Evolutionary conservation across 1,284 basidiomycete genomes (phyloP), one percentile per base, ranked within the genome.

Genomic region (Amylostereum chailletii): DNA sequence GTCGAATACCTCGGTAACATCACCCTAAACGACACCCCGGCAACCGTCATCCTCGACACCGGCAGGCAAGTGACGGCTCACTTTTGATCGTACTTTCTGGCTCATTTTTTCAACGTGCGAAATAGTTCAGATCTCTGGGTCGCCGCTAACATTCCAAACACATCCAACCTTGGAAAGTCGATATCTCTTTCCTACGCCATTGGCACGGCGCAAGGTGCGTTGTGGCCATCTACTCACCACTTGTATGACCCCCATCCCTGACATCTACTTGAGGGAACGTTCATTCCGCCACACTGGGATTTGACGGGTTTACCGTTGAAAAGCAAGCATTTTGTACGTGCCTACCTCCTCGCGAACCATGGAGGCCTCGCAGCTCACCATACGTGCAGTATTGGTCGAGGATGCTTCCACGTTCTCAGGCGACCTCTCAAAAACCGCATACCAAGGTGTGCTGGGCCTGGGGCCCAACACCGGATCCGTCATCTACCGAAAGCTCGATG

Each of bases 381-480:
- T 37, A 37, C 36, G 6, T 3, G 40, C 49, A 88, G 86, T 89
- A 43, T 71, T 80, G 37, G 86, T 87, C 32, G 60, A 67, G 4
- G 70, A 87, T 57, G 75, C 81, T 1, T 77, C 76, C 38, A 71
- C 76, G n/a, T 88, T 88, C 64, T 81, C 83, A 5, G 63, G 75
- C 32, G 65, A 84, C 55, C 80, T 84, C 58, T 62, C 72, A 45
- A 45, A 71, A 3, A 75, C 83, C 61, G 80, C 85, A 0, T 86
- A 80, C 56, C 72, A 80, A 52, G 86, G 86, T 41, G 77, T 89
- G 31, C 67, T 89, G 34, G 86, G 86, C 8, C 74, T 89, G 9
- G 86, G 86, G 31, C 85, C 85, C 19, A 86, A 86, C 65, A 69
- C 77, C 30, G 84, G 81, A 49, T 86, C 83, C 42, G 68, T 75